A percentile compares a stretch with the other conserved stretches of the same genome.
These are phyloP conservation scores for Pseudocercospora crystallina DNA, from an alignment of 2,329 filamentous ascomycete species.

Conservation along the genomic window DNA sequence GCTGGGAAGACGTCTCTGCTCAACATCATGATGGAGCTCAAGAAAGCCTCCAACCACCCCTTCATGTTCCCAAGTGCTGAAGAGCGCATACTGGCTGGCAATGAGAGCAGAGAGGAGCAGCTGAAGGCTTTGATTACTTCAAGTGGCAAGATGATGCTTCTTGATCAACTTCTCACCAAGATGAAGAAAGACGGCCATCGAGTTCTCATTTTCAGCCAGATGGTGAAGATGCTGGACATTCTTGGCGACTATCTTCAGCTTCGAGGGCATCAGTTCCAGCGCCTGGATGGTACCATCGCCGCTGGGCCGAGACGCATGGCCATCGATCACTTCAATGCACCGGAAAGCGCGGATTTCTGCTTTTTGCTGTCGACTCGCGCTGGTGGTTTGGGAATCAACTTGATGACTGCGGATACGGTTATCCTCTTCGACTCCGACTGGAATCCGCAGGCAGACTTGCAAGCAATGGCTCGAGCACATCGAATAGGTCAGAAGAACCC, in stretches of 20 bases:
- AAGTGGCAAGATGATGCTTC: slow-evolving; percentile 99
- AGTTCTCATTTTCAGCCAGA: slow-evolving; percentile 97
- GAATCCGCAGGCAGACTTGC: slow-evolving; percentile 97
- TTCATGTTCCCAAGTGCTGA: slow-evolving; percentile 97
- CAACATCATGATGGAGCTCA: slow-evolving; percentile 99
- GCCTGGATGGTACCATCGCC: slow-evolving; percentile 91
- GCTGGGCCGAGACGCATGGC: slow-evolving; percentile 84
- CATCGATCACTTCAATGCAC: slow-evolving; percentile 98
- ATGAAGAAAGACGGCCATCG: slow-evolving; percentile 90
- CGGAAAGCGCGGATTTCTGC: slow-evolving; percentile 91
- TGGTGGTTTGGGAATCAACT: slow-evolving; percentile 95
- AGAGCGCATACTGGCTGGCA: slow-evolving; percentile 76
- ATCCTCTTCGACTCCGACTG: slow-evolving; percentile 98
- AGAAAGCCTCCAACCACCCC: slow-evolving; percentile 98
- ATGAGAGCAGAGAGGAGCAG: slow-evolving; percentile 79
- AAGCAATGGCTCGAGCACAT: slow-evolving; percentile 97
- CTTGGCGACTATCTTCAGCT: slow-evolving; percentile 90
- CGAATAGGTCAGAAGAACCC: slow-evolving; percentile 95
- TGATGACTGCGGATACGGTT: slow-evolving; percentile 98
- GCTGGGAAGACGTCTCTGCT: slow-evolving; percentile 93
- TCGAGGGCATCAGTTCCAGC: slow-evolving; percentile 91
- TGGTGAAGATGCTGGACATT: slow-evolving; percentile 98
- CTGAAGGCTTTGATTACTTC: slow-evolving; percentile 92
- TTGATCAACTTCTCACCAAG: slow-evolving; percentile 93
- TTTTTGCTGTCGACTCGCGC: slow-evolving; percentile 94